Evolutionary conservation across 2,329 filamentous ascomycete species (phyloP).

Genomic region (Aspergillus brunneoviolaceus): DNA sequence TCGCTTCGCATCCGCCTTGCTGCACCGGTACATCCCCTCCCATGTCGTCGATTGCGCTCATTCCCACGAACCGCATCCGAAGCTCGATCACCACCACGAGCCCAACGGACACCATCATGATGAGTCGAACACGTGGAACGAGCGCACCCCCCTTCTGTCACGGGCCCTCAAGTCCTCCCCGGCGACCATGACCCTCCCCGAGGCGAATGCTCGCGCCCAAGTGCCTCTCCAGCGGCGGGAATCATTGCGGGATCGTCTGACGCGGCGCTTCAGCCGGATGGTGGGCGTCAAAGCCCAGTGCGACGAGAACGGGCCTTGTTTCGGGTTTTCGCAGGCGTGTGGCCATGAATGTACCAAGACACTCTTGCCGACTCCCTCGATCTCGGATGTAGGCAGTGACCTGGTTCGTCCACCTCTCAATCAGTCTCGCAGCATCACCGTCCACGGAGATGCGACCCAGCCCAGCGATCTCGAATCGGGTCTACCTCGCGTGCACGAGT

Average conservation of each 20-base stretch:
- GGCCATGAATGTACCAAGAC: constrained; percentile 60
- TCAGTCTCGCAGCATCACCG: constrained; percentile 20
- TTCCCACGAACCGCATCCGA: constrained; percentile 39
- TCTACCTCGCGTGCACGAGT: constrained; percentile 1
- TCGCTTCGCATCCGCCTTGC: constrained; percentile 43
- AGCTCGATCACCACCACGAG: constrained; percentile 36
- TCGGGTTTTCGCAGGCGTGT: constrained; percentile 62
- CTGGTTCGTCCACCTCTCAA: constrained; percentile 13
- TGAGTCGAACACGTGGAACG: constrained; percentile 17
- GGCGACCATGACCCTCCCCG: constrained; percentile 13
- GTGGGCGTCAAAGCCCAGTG: constrained; percentile 53
- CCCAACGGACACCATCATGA: constrained; percentile 26
- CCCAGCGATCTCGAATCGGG: constrained; percentile 9
- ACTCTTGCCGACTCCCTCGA: constrained; percentile 19
- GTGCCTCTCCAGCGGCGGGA: constrained; percentile 23
- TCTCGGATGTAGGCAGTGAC: constrained; percentile 18
- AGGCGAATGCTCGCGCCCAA: constrained; percentile 15
- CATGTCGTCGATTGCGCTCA: constrained; percentile 52
- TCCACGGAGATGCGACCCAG: constrained; percentile 18
- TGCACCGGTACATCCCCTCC: constrained; percentile 51
- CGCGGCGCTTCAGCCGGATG: constrained; percentile 49
- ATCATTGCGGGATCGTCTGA: constrained; percentile 37
- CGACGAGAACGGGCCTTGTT: constrained; percentile 60
- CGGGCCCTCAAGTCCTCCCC: constrained; percentile 26
- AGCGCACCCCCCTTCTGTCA: constrained; percentile 33